Evolutionary conservation across 352 stramenopile species (phyloP).

Genomic region (Phytophthora macrochlamydospora): DNA sequence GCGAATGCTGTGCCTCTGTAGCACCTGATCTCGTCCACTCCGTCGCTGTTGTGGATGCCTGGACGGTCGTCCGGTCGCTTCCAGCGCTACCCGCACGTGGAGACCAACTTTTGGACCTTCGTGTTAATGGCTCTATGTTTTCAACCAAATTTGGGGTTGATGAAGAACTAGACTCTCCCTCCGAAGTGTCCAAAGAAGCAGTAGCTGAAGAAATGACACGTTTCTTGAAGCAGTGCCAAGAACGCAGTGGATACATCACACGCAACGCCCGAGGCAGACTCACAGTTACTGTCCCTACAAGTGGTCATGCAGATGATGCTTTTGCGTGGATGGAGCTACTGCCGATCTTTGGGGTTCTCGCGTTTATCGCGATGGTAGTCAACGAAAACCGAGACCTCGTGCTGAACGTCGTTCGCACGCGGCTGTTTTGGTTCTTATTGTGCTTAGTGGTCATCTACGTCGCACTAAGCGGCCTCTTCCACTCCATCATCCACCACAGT

Average conservation of each 20-base stretch:
- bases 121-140: slow-evolving; percentile 23
- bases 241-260: slow-evolving; percentile 30
- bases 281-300: slow-evolving; percentile 11
- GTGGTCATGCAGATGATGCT: slow-evolving; percentile 9
- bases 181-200: slow-evolving; percentile 16
- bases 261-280: slow-evolving; percentile 24
- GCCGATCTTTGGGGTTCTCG: slow-evolving; percentile 37
- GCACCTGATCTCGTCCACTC: slow-evolving; percentile 51
- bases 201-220: slow-evolving; percentile 22
- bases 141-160: slow-evolving; percentile 1
- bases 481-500: slow-evolving; percentile 63
- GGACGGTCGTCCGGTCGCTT: slow-evolving; percentile 45
- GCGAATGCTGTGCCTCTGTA: slow-evolving; percentile 12
- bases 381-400: slow-evolving; percentile 50
- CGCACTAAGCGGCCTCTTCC: slow-evolving; percentile 63
- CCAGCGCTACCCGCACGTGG: slow-evolving; percentile 58
- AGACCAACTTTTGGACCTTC: slow-evolving; percentile 71
- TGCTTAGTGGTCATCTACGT: slow-evolving; percentile 60
- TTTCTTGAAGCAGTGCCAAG: slow-evolving; percentile 44
- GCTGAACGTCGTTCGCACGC: slow-evolving; percentile 36
- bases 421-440: slow-evolving; percentile 62
- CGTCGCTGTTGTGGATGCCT: slow-evolving; percentile 63
- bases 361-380: slow-evolving; percentile 42
- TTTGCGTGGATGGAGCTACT: slow-evolving; percentile 42
- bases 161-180: not conserved